phyloP scores from a whole-genome alignment of 2,329 filamentous ascomycete genomes.

The Paraphoma chrysanthemicola region DNA sequence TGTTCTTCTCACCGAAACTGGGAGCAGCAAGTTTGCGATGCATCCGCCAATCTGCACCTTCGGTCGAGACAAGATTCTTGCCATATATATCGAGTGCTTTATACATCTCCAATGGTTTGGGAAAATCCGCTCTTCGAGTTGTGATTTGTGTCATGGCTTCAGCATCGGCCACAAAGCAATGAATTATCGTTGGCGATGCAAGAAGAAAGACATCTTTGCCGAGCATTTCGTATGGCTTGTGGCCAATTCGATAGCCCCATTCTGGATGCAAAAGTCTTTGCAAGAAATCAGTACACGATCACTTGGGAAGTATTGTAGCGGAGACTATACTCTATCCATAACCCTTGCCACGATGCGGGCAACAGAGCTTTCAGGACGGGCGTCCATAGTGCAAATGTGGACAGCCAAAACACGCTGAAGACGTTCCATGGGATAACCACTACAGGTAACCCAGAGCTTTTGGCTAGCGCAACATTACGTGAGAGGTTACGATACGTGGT shows the following conservation, averaged over 20 bases:
- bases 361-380: constrained; percentile 61
- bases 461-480: constrained; percentile 53
- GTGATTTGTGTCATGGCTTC: constrained; percentile 72
- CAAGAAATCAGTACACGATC: constrained; percentile 5
- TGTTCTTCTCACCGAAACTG: constrained; percentile 79
- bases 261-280: constrained; percentile 64
- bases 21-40: constrained; percentile 76
- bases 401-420: constrained; percentile 63
- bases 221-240: constrained; percentile 64
- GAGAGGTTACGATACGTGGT: constrained; percentile 46
- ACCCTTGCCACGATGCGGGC: constrained; percentile 62
- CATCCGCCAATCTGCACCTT: constrained; percentile 72
- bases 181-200: constrained; percentile 64
- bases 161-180: constrained; percentile 67
- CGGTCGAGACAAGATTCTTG: constrained; percentile 73
- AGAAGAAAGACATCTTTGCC: constrained; percentile 69
- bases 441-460: constrained; percentile 55
- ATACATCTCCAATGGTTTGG: constrained; percentile 70
- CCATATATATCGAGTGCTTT: constrained; percentile 70
- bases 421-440: constrained; percentile 53
- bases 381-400: constrained; percentile 62
- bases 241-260: constrained; percentile 64
- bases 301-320: background rate
- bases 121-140: constrained; percentile 72
- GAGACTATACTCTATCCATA: constrained; percentile 65